Evolutionary conservation across 106 monocot species (phyloP).

Genomic region (Gastrodia elata): DNA sequence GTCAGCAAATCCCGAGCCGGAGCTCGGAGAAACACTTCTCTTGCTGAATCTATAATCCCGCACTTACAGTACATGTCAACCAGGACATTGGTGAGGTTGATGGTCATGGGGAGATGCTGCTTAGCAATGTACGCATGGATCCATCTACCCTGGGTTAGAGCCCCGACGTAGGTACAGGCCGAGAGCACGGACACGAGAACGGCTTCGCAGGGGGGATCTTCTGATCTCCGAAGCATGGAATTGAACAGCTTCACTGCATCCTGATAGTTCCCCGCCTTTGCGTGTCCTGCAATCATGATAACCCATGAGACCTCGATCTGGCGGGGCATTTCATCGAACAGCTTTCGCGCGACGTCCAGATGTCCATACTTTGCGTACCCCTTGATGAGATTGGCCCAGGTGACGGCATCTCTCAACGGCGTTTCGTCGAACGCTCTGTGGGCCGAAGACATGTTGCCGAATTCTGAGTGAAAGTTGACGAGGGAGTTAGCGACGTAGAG

Average conservation of each 20-base stretch:
- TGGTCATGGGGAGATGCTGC: slow-evolving; percentile 7
- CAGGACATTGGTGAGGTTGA: slow-evolving; percentile 28
- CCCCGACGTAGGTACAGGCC: slow-evolving; percentile 38
- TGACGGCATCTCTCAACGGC: slow-evolving; percentile 10
- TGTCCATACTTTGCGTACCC: neutral
- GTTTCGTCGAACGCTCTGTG: slow-evolving; percentile 15
- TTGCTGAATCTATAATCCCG: slow-evolving; percentile 29
- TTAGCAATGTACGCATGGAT: slow-evolving; percentile 29
- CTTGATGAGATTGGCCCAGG: slow-evolving; percentile 19
- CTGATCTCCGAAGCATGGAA: slow-evolving; percentile 15
- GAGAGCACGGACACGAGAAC: slow-evolving; percentile 27
- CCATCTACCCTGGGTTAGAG: slow-evolving; percentile 41
- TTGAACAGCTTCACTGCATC: slow-evolving; percentile 29
- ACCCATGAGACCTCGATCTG: slow-evolving; percentile 16
- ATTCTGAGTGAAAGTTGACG: slow-evolving; percentile 12
- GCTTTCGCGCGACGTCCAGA: neutral
- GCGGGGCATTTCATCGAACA: slow-evolving; percentile 13
- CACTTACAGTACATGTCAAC: slow-evolving; percentile 50
- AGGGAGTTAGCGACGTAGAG: slow-evolving; percentile 15
- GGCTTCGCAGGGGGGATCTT: slow-evolving; percentile 21
- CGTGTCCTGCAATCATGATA: slow-evolving; percentile 22
- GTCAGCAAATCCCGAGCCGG: slow-evolving; percentile 19
- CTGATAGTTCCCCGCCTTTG: slow-evolving; percentile 16
- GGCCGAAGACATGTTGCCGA: neutral
- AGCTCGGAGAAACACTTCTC: slow-evolving; percentile 20